phyloP scores from a whole-genome alignment of 2,329 filamentous ascomycete species.

The Aspergillus pseudonomiae region DNA sequence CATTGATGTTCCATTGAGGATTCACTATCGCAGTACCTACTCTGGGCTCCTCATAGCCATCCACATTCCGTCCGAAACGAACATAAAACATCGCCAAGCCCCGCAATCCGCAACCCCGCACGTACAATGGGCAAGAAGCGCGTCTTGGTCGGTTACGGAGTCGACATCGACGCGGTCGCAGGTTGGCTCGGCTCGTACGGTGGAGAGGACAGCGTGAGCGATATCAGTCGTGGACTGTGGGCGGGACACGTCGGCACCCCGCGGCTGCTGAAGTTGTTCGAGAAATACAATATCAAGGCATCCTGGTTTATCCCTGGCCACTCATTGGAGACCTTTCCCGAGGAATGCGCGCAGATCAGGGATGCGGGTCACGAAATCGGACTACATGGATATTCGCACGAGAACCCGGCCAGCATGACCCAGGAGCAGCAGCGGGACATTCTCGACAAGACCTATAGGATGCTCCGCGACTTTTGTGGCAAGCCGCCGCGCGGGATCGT shows the following conservation, averaged over 20 bases:
- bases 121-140: constrained; percentile 48
- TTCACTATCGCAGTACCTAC: no score
- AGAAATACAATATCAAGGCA: constrained; percentile 72
- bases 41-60: no score
- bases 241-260: constrained; percentile 69
- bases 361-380: constrained; percentile 69
- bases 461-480: constrained; percentile 73
- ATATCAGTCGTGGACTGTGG: constrained; percentile 71
- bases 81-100: no score
- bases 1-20: no score
- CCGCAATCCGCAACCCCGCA: no score
- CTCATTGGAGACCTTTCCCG: constrained; percentile 66
- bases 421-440: constrained; percentile 76
- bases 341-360: constrained; percentile 63
- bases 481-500: constrained; percentile 75
- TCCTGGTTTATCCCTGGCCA: constrained; percentile 69
- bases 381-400: constrained; percentile 73
- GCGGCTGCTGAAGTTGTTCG: constrained; percentile 70
- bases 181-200: constrained; percentile 77
- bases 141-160: constrained; percentile 64
- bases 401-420: constrained; percentile 73
- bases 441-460: constrained; percentile 73
- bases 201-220: constrained; percentile 70
- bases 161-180: constrained; percentile 76
- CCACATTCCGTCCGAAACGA: no score